Conservation (phyloP, 305 asterid species). For the Fraxinus velutina region DNA sequence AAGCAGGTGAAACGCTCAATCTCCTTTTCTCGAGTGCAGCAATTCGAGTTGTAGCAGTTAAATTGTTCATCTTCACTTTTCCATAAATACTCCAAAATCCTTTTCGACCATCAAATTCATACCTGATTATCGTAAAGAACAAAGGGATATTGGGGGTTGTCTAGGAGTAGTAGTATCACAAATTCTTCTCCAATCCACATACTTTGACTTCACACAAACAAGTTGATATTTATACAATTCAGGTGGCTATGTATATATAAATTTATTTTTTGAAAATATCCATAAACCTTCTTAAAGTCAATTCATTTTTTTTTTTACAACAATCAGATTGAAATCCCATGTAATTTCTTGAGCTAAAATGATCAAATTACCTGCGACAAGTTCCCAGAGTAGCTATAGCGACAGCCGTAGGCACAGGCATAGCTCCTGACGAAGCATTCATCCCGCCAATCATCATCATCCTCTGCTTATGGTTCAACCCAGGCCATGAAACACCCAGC, state of each 20-base stretch:
- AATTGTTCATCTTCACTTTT: slow-evolving; percentile 34
- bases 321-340: neutral
- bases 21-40: neutral
- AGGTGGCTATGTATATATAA: neutral
- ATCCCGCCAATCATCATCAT: slow-evolving; percentile 26
- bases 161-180: slow-evolving; percentile 39
- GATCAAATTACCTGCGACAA: slow-evolving; percentile 33
- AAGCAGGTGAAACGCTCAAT: neutral
- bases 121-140: slow-evolving; percentile 78
- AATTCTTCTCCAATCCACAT: slow-evolving; percentile 42
- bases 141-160: slow-evolving; percentile 63
- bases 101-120: slow-evolving; percentile 55
- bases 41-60: neutral
- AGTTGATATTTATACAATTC: neutral
- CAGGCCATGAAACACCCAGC: slow-evolving; percentile 48
- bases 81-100: slow-evolving; percentile 59
- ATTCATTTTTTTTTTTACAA: neutral
- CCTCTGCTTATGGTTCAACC: slow-evolving; percentile 38
- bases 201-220: slow-evolving; percentile 38
- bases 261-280: neutral
- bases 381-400: slow-evolving; percentile 29
- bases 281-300: neutral
- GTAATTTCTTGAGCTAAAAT: slow-evolving; percentile 1
- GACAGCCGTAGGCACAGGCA: neutral
- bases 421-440: slow-evolving; percentile 31